phyloP scores from a whole-genome alignment of 176 grass and related monocot species.

The Zoysia japonica region DNA sequence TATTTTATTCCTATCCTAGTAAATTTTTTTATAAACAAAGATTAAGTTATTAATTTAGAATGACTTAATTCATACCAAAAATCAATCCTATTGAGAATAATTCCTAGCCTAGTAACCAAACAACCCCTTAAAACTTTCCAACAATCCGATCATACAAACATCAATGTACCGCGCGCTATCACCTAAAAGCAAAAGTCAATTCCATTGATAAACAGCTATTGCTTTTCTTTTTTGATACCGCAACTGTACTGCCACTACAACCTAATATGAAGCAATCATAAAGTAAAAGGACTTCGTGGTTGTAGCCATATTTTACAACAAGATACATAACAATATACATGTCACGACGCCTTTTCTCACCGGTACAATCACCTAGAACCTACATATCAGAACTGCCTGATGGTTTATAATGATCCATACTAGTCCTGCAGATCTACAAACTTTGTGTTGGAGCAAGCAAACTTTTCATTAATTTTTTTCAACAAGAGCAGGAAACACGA shows the following conservation, averaged over 20 bases:
- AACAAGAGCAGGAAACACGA: neutral
- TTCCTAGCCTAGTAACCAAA: no score
- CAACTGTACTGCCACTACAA: neutral
- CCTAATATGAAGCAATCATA: neutral
- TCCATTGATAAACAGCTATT: neutral
- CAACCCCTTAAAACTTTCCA: neutral
- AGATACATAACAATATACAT: neutral
- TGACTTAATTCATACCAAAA: no score
- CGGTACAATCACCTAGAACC: neutral
- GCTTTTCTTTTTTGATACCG: neutral
- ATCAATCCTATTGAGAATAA: no score
- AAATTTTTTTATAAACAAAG: no score
- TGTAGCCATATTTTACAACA: constrained; percentile 35
- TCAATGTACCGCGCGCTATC: neutral
- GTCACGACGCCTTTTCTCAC: neutral
- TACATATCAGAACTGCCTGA: neutral
- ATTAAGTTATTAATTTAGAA: no score
- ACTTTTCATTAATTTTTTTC: constrained; percentile 5
- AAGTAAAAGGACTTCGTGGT: constrained; percentile 20
- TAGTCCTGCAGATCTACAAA: constrained; percentile 11
- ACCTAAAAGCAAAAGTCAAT: neutral
- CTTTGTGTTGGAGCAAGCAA: constrained; percentile 31
- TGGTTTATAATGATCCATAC: neutral
- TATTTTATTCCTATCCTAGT: no score
- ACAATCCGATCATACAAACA: neutral